Conservation (phyloP, 495 filamentous ascomycete species). For the Aspergillus homomorphus region DNA sequence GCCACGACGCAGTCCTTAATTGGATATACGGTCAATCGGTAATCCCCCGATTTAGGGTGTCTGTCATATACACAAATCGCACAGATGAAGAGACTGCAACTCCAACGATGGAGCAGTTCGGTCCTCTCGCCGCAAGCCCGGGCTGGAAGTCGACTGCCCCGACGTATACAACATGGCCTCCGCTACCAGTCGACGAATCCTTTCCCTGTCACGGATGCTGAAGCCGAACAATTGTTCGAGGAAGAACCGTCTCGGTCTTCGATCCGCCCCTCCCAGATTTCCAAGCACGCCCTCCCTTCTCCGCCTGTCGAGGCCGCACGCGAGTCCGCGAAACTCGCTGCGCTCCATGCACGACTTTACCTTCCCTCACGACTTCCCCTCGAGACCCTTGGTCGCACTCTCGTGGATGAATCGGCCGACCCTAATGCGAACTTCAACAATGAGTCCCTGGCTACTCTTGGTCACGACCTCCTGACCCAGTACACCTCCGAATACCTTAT, state of each 20-base stretch:
- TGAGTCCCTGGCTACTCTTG: constrained; percentile 73
- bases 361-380: constrained; percentile 79
- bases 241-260: constrained; percentile 24
- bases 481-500: constrained; percentile 85
- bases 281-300: constrained; percentile 53
- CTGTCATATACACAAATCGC: constrained; percentile 17
- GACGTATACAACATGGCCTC: constrained; percentile 36
- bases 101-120: constrained; percentile 69
- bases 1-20: constrained; percentile 8
- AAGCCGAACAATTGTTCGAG: constrained; percentile 21
- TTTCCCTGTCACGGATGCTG: constrained; percentile 29
- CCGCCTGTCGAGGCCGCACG: constrained; percentile 65
- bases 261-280: constrained; percentile 21
- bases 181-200: constrained; percentile 39
- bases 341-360: constrained; percentile 85
- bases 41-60: constrained; percentile 13
- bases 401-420: constrained; percentile 84
- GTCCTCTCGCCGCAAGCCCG: constrained; percentile 56
- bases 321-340: constrained; percentile 83
- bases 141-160: constrained; percentile 48
- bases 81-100: constrained; percentile 68
- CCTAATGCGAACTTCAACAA: constrained; percentile 74
- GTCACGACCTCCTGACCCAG: constrained; percentile 76
- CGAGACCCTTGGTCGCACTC: constrained; percentile 77
- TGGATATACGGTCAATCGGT: constrained; percentile 7